These are phyloP conservation scores for Epichloe festucae DNA, from an alignment of 2,329 filamentous ascomycete genomes.

Conservation along the genomic window DNA sequence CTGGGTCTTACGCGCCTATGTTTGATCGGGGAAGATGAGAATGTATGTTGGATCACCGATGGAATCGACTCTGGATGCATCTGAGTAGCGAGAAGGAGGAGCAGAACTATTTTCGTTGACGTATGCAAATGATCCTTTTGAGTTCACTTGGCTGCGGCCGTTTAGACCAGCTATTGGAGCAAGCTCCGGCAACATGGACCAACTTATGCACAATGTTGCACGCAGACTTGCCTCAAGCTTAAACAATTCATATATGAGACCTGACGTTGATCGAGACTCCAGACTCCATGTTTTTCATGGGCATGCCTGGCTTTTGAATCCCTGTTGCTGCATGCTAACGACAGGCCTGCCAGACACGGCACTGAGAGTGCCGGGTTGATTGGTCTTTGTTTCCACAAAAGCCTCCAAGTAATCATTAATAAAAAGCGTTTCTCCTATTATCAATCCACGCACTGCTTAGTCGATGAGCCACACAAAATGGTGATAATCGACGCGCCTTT, in stretches of 20 bases:
- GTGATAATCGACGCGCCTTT: neutral
- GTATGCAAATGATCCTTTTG: neutral
- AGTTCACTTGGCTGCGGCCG: neutral
- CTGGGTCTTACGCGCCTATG: neutral
- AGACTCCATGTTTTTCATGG: neutral
- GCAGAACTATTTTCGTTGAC: neutral
- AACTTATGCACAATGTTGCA: neutral
- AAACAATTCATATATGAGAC: neutral
- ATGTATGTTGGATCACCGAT: neutral
- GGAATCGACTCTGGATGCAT: neutral
- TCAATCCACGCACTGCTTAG: too few species aligned
- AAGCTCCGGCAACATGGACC: neutral
- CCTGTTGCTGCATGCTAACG: neutral
- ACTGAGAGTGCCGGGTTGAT: neutral
- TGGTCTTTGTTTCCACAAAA: too few species aligned
- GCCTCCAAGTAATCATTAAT: too few species aligned
- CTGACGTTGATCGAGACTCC: neutral
- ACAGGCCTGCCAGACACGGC: neutral
- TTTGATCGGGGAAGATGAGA: neutral
- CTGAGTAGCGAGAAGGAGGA: conserved; percentile 2
- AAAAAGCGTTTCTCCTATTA: neutral
- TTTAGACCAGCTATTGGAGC: neutral
- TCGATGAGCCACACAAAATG: neutral
- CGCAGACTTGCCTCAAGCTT: neutral
- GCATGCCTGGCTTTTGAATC: neutral